These are phyloP conservation scores for Vaccinium corymbosum DNA, from an alignment of 148 eudicot genomes.

Conservation along the genomic window DNA sequence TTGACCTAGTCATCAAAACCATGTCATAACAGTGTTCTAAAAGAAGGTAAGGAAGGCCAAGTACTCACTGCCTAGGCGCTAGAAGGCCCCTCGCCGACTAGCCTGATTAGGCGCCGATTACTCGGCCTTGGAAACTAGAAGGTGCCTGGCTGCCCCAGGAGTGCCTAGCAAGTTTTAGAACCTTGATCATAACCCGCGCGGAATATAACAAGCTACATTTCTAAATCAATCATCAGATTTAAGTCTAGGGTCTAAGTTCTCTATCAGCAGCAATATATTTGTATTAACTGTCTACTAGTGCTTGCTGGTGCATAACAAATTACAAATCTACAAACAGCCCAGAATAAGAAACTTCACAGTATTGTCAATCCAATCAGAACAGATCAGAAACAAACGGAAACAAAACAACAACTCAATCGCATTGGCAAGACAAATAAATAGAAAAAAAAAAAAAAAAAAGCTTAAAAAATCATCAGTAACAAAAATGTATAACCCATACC, in stretches of 20 bases:
- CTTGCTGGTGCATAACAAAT: not conserved
- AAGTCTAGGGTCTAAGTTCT: not conserved
- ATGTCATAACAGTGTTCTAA: not conserved
- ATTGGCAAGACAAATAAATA: no score
- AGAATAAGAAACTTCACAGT: not conserved
- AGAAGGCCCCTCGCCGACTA: no score
- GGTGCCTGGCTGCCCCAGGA: no score
- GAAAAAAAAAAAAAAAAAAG: conserved; percentile 13
- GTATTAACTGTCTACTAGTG: not conserved
- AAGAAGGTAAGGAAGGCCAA: no score
- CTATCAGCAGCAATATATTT: not conserved
- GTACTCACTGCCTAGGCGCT: no score
- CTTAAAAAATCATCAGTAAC: not conserved
- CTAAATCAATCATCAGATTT: not conserved
- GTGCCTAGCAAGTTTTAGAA: no score
- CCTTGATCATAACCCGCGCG: no score
- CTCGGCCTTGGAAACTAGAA: no score
- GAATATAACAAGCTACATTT: conserved; percentile 1
- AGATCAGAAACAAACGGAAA: conserved; percentile 30
- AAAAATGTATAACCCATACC: conserved; percentile 28
- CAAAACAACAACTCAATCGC: conserved; percentile 2
- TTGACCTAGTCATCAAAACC: not conserved
- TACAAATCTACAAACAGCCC: not conserved
- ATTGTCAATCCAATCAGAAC: conserved; percentile 18
- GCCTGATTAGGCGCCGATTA: no score